Base-by-base conservation (phyloP, 768 basidiomycete genomes). In the Suillus brevipes region DNA sequence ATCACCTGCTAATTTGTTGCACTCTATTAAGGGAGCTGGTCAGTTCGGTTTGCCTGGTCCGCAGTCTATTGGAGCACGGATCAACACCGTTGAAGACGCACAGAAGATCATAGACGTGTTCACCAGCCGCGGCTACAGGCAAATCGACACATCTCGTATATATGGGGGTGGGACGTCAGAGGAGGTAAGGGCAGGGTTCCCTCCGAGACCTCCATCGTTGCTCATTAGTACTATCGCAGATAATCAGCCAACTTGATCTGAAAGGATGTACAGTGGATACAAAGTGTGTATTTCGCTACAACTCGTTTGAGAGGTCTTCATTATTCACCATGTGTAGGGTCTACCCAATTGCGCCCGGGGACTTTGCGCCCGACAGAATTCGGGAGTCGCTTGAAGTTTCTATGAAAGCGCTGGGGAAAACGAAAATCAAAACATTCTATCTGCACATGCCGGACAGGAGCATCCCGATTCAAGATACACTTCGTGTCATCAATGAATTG, bases 401-500 rank as follows among this genome's bases (percentile, higher is more conserved):
- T 16, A 57, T 67, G 14, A 1, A 37, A 6, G 63, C 65, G 34
- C 63, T 70, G 25, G 58, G 64, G 7, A 64, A 69, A 38, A 62
- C 66, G 37, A 68, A 65, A 18, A 61, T 31, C 36, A 5, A 2
- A 40, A 28, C 25, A 16, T 2, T 36, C 31, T 86, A 82, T 71
- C 74, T 85, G 12, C 85, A 86, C 66, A 75, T 71, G 14, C 79
- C 79, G 1, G 80, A 84, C 64, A 77, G 81, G 45, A 75, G 74
- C n/a, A 79, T 77, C 1, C 80, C 81, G 2, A 82, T 80, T 71
- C 78, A 80, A 62, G 82, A 80, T 45, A 85, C 85, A 0, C 69
- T 85, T 12, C 78, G 78, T 62, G 81, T 77, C 0, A 78, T 83
- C 36, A 74, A 86, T 70, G 79, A 84, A 34, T 74, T 85, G 7